A percentile compares a stretch with the other conserved stretches of the same genome.
Evolutionary conservation across 129 eudicot genomes (phyloP).

Genomic region (Artemisia annua): DNA sequence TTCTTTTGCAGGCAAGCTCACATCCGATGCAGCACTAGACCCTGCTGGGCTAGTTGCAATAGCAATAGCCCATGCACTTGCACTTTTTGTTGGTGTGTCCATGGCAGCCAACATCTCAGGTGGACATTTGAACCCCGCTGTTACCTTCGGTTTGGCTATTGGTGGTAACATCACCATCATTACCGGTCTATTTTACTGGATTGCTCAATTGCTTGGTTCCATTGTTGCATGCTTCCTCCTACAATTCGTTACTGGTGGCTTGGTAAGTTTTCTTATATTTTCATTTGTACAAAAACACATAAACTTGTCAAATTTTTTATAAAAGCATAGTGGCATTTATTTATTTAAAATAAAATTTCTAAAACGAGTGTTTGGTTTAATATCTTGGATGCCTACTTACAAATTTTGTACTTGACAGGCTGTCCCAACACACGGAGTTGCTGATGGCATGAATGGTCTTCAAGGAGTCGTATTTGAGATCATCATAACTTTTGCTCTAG

Average conservation of each 20-base stretch:
- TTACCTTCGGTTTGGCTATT: slow-evolving; percentile 66
- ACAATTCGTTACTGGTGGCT: slow-evolving; percentile 37
- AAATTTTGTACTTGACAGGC: slow-evolving; percentile 26
- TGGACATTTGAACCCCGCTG: slow-evolving; percentile 70
- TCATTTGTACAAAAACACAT: background rate
- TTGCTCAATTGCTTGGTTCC: slow-evolving; percentile 58
- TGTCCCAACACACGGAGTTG: slow-evolving; percentile 51
- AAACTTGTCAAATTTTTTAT: background rate
- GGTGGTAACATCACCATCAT: slow-evolving; percentile 63
- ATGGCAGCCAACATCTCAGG: slow-evolving; percentile 69
- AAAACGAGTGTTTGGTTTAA: too few species aligned
- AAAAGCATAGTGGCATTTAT: too few species aligned
- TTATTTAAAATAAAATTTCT: too few species aligned
- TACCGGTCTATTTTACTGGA: slow-evolving; percentile 61
- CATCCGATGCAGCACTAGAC: slow-evolving; percentile 48
- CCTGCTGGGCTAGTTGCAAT: slow-evolving; percentile 60
- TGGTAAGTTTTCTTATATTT: slow-evolving; percentile 18
- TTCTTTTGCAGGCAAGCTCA: background rate
- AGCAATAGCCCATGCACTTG: slow-evolving; percentile 59
- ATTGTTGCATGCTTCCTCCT: slow-evolving; percentile 54
- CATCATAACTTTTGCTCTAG: slow-evolving; percentile 45
- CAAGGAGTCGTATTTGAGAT: slow-evolving; percentile 56
- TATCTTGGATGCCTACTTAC: background rate
- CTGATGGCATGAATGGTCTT: slow-evolving; percentile 32
- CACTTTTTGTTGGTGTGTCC: slow-evolving; percentile 60